Evolutionary conservation across 108 stramenopile genomes (phyloP).

Genomic region (Licmophora abbreviata): DNA sequence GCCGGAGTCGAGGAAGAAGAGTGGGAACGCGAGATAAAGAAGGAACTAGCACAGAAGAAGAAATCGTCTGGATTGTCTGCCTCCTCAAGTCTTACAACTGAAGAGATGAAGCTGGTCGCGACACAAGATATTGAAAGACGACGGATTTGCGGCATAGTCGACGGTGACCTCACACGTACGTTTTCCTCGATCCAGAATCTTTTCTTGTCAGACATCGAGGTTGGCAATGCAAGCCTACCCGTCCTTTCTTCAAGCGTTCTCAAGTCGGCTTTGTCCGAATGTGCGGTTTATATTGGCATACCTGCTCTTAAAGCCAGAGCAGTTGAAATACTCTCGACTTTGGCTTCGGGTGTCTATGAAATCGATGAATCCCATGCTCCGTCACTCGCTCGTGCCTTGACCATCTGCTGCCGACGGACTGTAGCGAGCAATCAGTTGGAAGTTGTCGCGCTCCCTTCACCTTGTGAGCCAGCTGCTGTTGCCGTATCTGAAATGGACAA

Average conservation of each 20-base stretch:
- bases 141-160: conserved; percentile 19
- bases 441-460: conserved; percentile 52
- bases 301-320: conserved; percentile 23
- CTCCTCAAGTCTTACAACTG: conserved; percentile 14
- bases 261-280: conserved; percentile 33
- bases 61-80: conserved; percentile 11
- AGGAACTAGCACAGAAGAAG: conserved; percentile 69
- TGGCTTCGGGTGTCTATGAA: conserved; percentile 79
- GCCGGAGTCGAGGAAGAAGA: conserved; percentile 66
- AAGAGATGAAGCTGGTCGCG: conserved; percentile 50
- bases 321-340: conserved; percentile 44
- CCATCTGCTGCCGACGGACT: conserved; percentile 29
- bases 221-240: conserved; percentile 71
- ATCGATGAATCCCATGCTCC: conserved; percentile 71
- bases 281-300: conserved; percentile 24
- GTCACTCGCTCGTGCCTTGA: conserved; percentile 50
- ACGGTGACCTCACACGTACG: conserved; percentile 29
- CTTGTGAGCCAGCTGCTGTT: conserved; percentile 65
- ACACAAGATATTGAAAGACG: conserved; percentile 42
- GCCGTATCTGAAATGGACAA: conserved; percentile 76
- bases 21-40: conserved; percentile 83
- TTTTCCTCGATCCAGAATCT: conserved; percentile 45
- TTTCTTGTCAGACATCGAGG: conserved; percentile 70
- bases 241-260: conserved; percentile 38
- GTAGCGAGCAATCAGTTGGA: conserved; percentile 7